Evolutionary conservation across 139 green algal species (phyloP), one percentile per base, ranked within the genome.

Genomic region (Chara braunii): DNA sequence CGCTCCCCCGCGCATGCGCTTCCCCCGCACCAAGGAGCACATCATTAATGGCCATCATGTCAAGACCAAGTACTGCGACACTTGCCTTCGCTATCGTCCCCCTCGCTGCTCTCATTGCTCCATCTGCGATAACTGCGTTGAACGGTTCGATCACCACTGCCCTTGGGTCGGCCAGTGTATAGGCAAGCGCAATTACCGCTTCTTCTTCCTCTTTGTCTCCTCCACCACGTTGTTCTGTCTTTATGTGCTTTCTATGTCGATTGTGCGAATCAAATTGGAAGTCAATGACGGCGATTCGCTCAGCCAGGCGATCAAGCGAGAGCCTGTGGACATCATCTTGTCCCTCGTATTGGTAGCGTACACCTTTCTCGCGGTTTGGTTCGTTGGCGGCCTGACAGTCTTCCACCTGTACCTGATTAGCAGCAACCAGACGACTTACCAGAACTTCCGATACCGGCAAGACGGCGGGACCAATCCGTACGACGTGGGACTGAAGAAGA

Each of bases 91-190:
- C 60, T 97, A 95, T 81, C 86, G 90, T 59, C 92, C 92, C 9
- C 92, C 92, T 3, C 82, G 92, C 14, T 89, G 85, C 44, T 87
- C 87, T 64, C 92, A 98, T 83, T 98, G 92, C 70, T 87, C 80
- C 11, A 87, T 98, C 14, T 95, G 90, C 63, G 90, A 98, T 83
- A 95, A 96, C 83, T 98, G 92, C 78, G 90, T 97, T 11, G 84
- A 95, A 77, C 85, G 86, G 32, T 98, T 98, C 69, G 92, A 98
- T 81, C 92, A 98, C 79, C 90, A 98, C 72, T 98, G 92, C 76
- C 92, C 92, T 23, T 98, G 92, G 92, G 91, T 98, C 11, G 92
- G 92, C 56, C 68, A 77, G 52, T 77, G 68, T 37, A 77, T 77
- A 1, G 68, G 68, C 48, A 77, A 66, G 60, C 78, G 94, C 56